Conservation (phyloP, 176 grass and related monocot genomes). For the Triticum turgidum region DNA sequence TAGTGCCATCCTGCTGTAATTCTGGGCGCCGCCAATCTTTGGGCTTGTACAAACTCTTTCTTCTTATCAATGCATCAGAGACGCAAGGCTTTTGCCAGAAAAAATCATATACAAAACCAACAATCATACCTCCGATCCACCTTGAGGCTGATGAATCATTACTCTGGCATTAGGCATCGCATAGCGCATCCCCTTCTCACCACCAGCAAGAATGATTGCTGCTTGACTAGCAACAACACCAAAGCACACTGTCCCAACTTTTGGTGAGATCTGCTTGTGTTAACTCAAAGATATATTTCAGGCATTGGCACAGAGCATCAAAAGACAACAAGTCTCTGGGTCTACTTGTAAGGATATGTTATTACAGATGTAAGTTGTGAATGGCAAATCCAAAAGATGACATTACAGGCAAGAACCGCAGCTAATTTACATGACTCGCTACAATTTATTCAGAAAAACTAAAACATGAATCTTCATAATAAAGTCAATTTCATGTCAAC, state of each 20-base stretch:
- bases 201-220: slow-evolving; percentile 83
- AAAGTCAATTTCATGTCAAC: background rate
- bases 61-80: background rate
- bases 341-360: slow-evolving; percentile 3
- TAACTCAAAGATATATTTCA: slow-evolving; percentile 1
- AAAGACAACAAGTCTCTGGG: background rate
- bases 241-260: slow-evolving; percentile 88
- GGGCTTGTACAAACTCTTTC: background rate
- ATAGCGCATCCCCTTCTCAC: slow-evolving; percentile 97
- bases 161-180: slow-evolving; percentile 95
- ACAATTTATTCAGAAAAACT: background rate
- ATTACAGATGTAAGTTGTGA: background rate
- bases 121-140: slow-evolving; percentile 67
- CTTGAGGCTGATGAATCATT: slow-evolving; percentile 98
- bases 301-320: slow-evolving; percentile 15
- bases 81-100: background rate
- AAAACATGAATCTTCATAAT: background rate
- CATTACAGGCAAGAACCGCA: slow-evolving; percentile 1
- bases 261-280: slow-evolving; percentile 78
- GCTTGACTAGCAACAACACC: slow-evolving; percentile 92
- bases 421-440: background rate
- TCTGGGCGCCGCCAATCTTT: background rate
- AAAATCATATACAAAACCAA: background rate
- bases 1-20: background rate
- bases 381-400: background rate